These are phyloP conservation scores for Quercus phellos DNA, from an alignment of 331 rosid genomes.

Conservation along the genomic window DNA sequence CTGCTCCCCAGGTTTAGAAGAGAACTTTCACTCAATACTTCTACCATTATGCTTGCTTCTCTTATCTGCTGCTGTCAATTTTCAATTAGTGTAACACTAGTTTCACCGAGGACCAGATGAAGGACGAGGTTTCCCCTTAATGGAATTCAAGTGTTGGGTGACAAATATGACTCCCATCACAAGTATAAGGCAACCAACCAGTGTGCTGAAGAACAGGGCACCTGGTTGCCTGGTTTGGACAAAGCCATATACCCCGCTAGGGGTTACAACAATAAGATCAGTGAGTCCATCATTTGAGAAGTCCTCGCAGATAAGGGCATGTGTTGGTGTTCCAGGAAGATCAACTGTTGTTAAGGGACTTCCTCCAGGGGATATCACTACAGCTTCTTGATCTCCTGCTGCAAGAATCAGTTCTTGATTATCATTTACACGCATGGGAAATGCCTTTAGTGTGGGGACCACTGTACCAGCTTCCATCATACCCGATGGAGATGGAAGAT, in stretches of 20 bases:
- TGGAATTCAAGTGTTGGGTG: constrained; percentile 81
- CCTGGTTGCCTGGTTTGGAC: constrained; percentile 98
- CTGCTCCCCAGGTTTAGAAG: neutral
- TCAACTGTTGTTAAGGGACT: constrained; percentile 60
- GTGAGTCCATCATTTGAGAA: constrained; percentile 94
- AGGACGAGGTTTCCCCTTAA: constrained; percentile 78
- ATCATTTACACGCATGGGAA: constrained; percentile 57
- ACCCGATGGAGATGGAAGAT: constrained; percentile 93
- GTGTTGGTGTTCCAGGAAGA: constrained; percentile 84
- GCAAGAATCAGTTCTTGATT: constrained; percentile 75
- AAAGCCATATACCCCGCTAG: constrained; percentile 84
- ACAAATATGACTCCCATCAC: constrained; percentile 92
- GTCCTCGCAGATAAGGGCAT: constrained; percentile 72
- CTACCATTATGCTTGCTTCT: neutral
- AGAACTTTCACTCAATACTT: neutral
- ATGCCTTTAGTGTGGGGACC: constrained; percentile 84
- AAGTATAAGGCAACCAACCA: constrained; percentile 86
- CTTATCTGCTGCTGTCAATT: neutral
- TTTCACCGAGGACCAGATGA: constrained; percentile 45
- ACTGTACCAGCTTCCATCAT: constrained; percentile 81
- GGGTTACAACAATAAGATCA: constrained; percentile 79
- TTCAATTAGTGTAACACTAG: constrained; percentile 7
- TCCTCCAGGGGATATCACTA: constrained; percentile 83
- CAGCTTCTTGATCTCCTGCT: constrained; percentile 95
- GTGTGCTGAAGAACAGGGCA: constrained; percentile 91